Base-by-base conservation (phyloP, 1,139 yeast genomes). In the Geotrichum klebahnii region DNA sequence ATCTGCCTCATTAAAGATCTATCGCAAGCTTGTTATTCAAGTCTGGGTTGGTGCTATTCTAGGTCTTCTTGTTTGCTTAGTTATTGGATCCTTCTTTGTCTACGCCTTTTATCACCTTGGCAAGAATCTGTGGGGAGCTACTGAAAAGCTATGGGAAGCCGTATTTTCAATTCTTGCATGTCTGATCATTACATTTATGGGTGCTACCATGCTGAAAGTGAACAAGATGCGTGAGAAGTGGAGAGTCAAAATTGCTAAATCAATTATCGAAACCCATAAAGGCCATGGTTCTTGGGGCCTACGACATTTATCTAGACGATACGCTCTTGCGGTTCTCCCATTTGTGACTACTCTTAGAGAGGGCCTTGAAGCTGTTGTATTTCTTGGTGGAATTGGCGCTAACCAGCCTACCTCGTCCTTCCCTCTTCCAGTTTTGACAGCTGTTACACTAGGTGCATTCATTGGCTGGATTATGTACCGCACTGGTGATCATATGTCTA, bases 61-160 rank as follows among this genome's bases (percentile, higher is more conserved):
- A 24, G 97, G 97, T 49, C 72, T 90, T 5, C 47, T 84, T 9
- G 66, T 86, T 33, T 89, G 97, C 75, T 69, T 89, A 54, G 66
- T 81, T 51, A 73, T 90, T 55, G 97, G 97, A 57, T 81, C 85
- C 65, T 84, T 84, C 12, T 88, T 90, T 68, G 87, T 90, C 62
- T 89, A 87, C 59, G 81, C 85, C 14, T 90, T 86, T 67, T 89
- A 90, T 63, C 69, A 82, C 34, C 74, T 88, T 40, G 88, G 87
- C 50, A 78, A 80, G 32, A 94, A 90, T 73, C 71, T 89, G 56
- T 90, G 97, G 97, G 70, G 88, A 16, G 66, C 73, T 39, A 81
- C 95, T 46, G 97, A 90, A 67, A 96, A 90, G 65, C 76, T 89
- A 54, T 90, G 96, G 87, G 97, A 90, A 72, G 97, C 96, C 65